Evolutionary conservation across 2,329 filamentous ascomycete species (phyloP), one percentile per base, ranked within the genome.

Genomic region (Immersiporthe knoxdaviesiana): DNA sequence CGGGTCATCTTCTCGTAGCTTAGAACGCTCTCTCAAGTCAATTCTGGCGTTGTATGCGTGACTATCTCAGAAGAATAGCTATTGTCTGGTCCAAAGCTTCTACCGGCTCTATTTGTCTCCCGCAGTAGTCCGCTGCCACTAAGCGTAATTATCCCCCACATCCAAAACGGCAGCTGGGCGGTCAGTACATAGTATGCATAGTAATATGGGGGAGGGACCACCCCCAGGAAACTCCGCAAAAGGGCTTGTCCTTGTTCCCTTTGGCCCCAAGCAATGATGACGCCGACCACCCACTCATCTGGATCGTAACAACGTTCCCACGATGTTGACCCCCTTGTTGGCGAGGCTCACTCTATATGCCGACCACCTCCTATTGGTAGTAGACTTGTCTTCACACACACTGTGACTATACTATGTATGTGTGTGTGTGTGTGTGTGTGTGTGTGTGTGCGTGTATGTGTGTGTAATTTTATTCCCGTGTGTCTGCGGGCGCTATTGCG

Each of bases 311-410:
- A 66, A 52, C 41, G 27, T 41, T 68, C 14, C 56, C 64, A 58
- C 61, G 35, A 35, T 54, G 54, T 37, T 44, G 54, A 50, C 63
- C 59, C n/a, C 61, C 21, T n/a, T n/a, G 7, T 62, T 44, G 39
- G 67, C 37, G 27, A 52, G 56, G 63, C 47, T 41, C 67, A n/a
- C n/a, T 50, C 21, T 35, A 69, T 61, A 66, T 69, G 67, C 67
- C 67, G 67, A 58, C 35, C 4, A 8, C 35, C 27, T 47, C 50
- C 21, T 14, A 4, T 44, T 21, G 39, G 39, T 44, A 4, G 63
- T 58, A 47, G 56, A 3, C 32, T 61, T 69, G 56, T 62, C 54
- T 37, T 66, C 44, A 44, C 5, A 24, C 8, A 27, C 5, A 24
- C 8, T 14, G 12, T 54, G n/a, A 54, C 12, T 30, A 24, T 50